Evolutionary conservation across 75 land plant species (phyloP).

Genomic region (Cunninghamia lanceolata): DNA sequence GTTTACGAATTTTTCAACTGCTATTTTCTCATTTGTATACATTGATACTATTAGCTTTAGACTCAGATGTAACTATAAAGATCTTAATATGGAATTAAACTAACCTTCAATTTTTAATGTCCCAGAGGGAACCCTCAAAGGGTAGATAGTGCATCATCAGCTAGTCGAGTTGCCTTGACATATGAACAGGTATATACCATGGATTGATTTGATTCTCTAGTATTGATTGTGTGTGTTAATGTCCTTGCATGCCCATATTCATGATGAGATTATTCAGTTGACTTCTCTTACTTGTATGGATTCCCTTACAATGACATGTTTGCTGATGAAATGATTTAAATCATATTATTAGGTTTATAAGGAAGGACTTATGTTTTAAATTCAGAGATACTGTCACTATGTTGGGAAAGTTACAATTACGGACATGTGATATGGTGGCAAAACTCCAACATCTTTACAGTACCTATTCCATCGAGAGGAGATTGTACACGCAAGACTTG

Average conservation of each 20-base stretch:
- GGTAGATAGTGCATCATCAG: constrained; percentile 68
- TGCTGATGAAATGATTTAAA: not conserved
- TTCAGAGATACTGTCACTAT: not conserved
- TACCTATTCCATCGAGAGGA: not conserved
- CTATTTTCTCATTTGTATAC: not conserved
- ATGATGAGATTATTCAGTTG: not conserved
- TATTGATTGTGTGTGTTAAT: not conserved
- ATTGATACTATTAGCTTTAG: not conserved
- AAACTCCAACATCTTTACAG: not conserved
- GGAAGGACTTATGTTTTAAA: not conserved
- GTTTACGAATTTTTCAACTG: not conserved
- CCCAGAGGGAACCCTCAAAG: constrained; percentile 94
- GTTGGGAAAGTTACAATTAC: not conserved
- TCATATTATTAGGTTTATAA: not conserved
- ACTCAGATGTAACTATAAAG: not conserved
- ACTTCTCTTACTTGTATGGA: not conserved
- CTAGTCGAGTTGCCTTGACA: constrained; percentile 76
- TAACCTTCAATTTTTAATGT: constrained; percentile 2
- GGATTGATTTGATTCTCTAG: not conserved
- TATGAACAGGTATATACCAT: constrained; percentile 84
- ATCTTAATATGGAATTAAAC: not conserved
- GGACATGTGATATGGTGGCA: not conserved
- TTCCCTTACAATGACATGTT: not conserved
- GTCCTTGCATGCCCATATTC: not conserved
- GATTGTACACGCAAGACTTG: not conserved